A percentile compares a stretch with the other conserved stretches of the same genome.
phyloP scores from a whole-genome alignment of 306 rosid genomes.

The barrel medic (Medicago truncatula) region DNA sequence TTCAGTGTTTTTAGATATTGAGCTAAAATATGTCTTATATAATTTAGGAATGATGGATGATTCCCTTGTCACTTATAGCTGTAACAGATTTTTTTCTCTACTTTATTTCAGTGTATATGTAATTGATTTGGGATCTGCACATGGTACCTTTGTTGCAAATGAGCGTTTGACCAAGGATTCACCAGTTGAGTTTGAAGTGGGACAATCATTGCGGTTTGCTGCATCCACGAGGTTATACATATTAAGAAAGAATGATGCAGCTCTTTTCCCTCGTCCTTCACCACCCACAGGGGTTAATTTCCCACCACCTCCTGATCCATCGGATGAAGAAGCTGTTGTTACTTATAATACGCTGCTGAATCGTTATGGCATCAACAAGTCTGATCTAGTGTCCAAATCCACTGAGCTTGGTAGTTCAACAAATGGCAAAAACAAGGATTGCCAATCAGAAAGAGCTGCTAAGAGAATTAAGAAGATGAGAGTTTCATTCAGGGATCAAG shows the following conservation, averaged over 20 bases:
- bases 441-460: constrained; percentile 63
- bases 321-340: constrained; percentile 91
- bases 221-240: constrained; percentile 89
- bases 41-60: constrained; percentile 28
- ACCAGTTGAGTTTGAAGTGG: constrained; percentile 92
- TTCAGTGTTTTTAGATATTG: constrained; percentile 6
- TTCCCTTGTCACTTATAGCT: constrained; percentile 4
- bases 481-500: constrained; percentile 93
- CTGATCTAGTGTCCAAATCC: constrained; percentile 55
- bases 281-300: constrained; percentile 66
- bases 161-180: constrained; percentile 93
- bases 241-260: constrained; percentile 82
- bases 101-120: constrained; percentile 76
- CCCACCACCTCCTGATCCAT: constrained; percentile 89
- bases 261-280: constrained; percentile 82
- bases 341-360: constrained; percentile 84
- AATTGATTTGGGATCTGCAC: constrained; percentile 97
- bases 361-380: constrained; percentile 77
- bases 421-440: constrained; percentile 44
- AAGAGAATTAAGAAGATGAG: constrained; percentile 78
- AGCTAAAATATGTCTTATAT: constrained; percentile 1
- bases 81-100: no score
- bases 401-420: constrained; percentile 48
- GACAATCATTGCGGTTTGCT: constrained; percentile 95
- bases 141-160: constrained; percentile 98